phyloP scores from a whole-genome alignment of 805 yeast genomes.

The Pichia rugopelliculosa region DNA sequence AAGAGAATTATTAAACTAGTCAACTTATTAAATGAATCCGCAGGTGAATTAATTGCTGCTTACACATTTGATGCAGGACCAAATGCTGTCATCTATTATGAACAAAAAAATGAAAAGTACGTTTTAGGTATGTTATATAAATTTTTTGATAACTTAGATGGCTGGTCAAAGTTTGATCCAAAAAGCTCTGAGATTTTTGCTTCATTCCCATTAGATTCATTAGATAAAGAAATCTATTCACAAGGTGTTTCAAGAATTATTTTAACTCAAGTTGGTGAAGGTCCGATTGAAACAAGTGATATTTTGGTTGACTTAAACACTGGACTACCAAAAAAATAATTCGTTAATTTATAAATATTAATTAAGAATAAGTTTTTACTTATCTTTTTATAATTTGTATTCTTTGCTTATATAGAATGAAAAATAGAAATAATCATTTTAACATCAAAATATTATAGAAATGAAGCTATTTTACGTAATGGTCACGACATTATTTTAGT shows the following conservation, averaged over 20 bases:
- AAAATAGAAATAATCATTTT: not conserved
- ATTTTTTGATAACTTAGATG: constrained; percentile 51
- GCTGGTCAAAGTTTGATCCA: constrained; percentile 45
- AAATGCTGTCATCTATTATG: constrained; percentile 91
- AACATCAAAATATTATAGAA: not conserved
- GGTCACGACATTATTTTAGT: not conserved
- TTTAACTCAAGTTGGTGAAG: constrained; percentile 79
- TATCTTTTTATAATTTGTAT: not conserved
- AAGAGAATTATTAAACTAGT: constrained; percentile 71
- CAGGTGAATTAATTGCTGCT: constrained; percentile 74
- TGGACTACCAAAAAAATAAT: constrained; percentile 49
- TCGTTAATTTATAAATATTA: not conserved
- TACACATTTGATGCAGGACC: constrained; percentile 99
- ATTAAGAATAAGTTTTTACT: not conserved
- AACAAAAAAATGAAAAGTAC: constrained; percentile 61
- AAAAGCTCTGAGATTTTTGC: constrained; percentile 13
- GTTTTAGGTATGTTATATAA: constrained; percentile 65
- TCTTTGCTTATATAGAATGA: not conserved
- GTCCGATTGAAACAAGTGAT: constrained; percentile 61
- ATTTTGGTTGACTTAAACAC: constrained; percentile 47
- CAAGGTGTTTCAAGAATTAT: constrained; percentile 77
- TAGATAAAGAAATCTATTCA: constrained; percentile 29
- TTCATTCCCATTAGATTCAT: constrained; percentile 17
- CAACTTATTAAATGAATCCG: constrained; percentile 64
- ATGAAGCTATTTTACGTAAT: not conserved